These are phyloP conservation scores for Aspergillus carbonarius DNA, from an alignment of 2,329 filamentous ascomycete genomes.

Conservation along the genomic window DNA sequence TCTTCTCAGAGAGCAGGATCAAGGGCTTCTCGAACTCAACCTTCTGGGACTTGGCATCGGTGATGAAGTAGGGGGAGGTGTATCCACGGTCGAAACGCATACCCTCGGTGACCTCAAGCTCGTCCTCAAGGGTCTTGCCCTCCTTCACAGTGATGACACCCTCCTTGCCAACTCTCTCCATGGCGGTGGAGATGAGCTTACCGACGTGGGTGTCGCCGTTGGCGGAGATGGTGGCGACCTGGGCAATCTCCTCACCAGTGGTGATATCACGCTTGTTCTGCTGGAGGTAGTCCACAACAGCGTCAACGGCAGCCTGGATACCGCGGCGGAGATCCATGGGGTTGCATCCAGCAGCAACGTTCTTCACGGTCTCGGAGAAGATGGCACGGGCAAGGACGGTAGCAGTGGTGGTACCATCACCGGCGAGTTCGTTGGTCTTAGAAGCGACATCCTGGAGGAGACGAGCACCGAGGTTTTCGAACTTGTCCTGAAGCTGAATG, in stretches of 20 bases:
- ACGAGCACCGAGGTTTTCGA: slow-evolving; percentile 97
- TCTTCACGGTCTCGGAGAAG: slow-evolving; percentile 99
- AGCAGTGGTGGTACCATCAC: slow-evolving; percentile 97
- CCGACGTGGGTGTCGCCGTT: slow-evolving; percentile 96
- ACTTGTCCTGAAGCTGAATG: slow-evolving; percentile 94
- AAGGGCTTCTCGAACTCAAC: slow-evolving; percentile 99
- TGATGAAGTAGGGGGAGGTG: slow-evolving; percentile 99
- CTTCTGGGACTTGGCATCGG: slow-evolving; percentile 97
- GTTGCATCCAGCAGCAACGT: slow-evolving; percentile 98
- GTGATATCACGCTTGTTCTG: slow-evolving; percentile 98
- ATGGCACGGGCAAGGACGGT: slow-evolving; percentile 96
- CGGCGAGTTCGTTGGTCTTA: slow-evolving; percentile 98
- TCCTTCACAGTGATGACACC: slow-evolving; percentile 99
- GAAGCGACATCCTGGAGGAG: slow-evolving; percentile 96
- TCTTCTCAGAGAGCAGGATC: slow-evolving; percentile 99
- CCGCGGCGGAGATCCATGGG: slow-evolving; percentile 98
- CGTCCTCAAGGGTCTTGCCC: slow-evolving; percentile 96
- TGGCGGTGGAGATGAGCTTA: slow-evolving; percentile 92
- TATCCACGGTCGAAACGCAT: slow-evolving; percentile 99
- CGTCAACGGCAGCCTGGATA: slow-evolving; percentile 93
- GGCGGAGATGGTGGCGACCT: slow-evolving; percentile 97
- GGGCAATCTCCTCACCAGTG: slow-evolving; percentile 92
- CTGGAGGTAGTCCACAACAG: slow-evolving; percentile 90
- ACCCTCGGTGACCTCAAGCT: slow-evolving; percentile 98
- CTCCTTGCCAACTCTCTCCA: slow-evolving; percentile 99